Evolutionary conservation across 2,329 filamentous ascomycete species (phyloP), one percentile per base, ranked within the genome.

Genomic region (Aspergillus thermomutatus): DNA sequence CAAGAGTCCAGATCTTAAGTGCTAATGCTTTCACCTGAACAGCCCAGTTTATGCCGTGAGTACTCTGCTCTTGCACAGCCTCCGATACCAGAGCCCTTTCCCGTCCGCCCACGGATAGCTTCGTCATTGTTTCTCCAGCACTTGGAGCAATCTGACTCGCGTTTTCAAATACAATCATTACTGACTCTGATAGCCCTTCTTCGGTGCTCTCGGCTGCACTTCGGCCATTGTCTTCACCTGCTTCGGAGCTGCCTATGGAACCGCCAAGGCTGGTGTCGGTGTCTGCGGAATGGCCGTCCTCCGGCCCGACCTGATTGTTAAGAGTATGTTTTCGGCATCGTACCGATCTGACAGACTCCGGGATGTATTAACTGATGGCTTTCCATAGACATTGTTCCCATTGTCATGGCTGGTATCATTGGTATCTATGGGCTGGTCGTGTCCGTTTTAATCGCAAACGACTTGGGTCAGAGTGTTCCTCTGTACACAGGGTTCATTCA

Each of bases 401-500:
- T 97, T 80, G 96, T 99, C 87, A 99, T 99, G 94, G 94, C 94
- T 84, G 94, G 94, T 97, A 99, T 99, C 80, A 97, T 99, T 80
- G 94, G 91, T 89, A 97, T 99, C 79, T 99, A 94, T 82, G 90
- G 90, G 71, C 85, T 94, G 65, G 90, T 94, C 79, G 90, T 93
- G 60, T 92, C 90, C 19, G 90, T 94, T 75, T 80, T 94, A 71
- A 91, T 94, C 73, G 92, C 90, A 72, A 89, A 91, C 75, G 87
- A 86, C 69, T 81, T 94, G 64, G 83, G 82, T 68, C 89, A 93
- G 78, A 74, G 85, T 64, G 79, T 89, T 60, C 82, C 90, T 59
- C 83, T 94, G 60, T 93, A 88, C 69, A 91, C 89, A 55, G 87
- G 88, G 59, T 92, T 93, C 80, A 90, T 93, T 70, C 90, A 93